Conservation (phyloP, 2,329 filamentous ascomycete genomes). For the Tolypocladium pustulatum region DNA sequence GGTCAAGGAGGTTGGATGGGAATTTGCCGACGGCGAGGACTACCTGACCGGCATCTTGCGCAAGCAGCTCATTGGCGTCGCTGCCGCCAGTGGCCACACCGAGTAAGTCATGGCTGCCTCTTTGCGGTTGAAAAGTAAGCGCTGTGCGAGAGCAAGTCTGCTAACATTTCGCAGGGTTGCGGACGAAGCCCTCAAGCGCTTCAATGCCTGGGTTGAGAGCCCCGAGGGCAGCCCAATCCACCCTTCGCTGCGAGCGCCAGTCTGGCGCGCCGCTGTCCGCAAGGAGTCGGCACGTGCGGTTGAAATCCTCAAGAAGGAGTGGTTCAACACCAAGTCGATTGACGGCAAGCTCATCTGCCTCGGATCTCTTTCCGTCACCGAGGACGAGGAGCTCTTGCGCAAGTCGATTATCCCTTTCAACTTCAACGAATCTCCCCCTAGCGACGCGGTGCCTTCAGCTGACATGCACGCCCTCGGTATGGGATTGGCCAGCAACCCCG, state of each 20-base stretch:
- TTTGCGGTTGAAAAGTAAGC: background rate
- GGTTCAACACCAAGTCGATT: conserved; percentile 68
- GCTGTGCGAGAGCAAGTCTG: conserved; percentile 2
- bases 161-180: conserved; percentile 40
- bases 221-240: conserved; percentile 60
- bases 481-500: conserved; percentile 61
- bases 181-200: conserved; percentile 66
- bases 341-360: conserved; percentile 87
- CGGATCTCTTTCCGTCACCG: conserved; percentile 62
- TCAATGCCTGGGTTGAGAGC: conserved; percentile 67
- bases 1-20: conserved; percentile 75
- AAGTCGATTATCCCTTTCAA: conserved; percentile 65
- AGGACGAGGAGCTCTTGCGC: conserved; percentile 56
- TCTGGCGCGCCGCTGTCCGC: conserved; percentile 71
- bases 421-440: conserved; percentile 52
- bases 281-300: conserved; percentile 58
- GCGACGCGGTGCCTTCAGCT: conserved; percentile 63
- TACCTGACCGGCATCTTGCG: conserved; percentile 76
- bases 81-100: conserved; percentile 67
- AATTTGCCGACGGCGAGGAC: conserved; percentile 66
- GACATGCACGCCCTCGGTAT: conserved; percentile 79
- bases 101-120: conserved; percentile 37
- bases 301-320: conserved; percentile 74
- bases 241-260: conserved; percentile 67
- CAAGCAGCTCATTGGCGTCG: conserved; percentile 66